phyloP scores from a whole-genome alignment of 2,329 filamentous ascomycete species.

The Fusarium udum region DNA sequence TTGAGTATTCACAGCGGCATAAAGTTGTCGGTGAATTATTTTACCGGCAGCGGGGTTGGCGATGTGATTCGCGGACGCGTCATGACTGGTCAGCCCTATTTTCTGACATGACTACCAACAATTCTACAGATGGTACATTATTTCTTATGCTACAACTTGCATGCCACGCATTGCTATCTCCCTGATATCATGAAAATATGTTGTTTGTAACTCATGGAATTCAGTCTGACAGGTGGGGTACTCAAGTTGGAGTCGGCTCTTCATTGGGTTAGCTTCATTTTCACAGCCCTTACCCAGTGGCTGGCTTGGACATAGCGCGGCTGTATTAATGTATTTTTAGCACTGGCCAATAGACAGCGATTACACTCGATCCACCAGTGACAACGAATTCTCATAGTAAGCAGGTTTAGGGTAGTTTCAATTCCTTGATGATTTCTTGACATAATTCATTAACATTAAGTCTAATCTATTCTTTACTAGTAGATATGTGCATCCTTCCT shows the following conservation, averaged over 20 bases:
- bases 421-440: rapidly evolving
- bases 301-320: neutral
- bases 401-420: neutral
- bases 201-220: neutral
- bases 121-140: neutral
- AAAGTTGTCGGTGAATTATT: neutral
- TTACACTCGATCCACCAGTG: neutral
- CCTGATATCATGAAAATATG: rapidly evolving
- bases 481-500: rapidly evolving
- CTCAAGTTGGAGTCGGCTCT: neutral
- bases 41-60: neutral
- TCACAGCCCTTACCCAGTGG: neutral
- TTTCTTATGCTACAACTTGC: rapidly evolving
- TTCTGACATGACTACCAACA: neutral
- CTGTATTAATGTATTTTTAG: neutral
- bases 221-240: neutral
- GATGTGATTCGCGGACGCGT: rapidly evolving
- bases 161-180: rapidly evolving
- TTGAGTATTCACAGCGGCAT: rapidly evolving
- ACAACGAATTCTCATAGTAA: rapidly evolving
- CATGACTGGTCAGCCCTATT: neutral
- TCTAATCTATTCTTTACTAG: rapidly evolving
- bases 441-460: neutral
- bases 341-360: neutral
- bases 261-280: neutral